Evolutionary conservation across 2,329 filamentous ascomycete genomes (phyloP).

Genomic region (Microascus cirrosus): DNA sequence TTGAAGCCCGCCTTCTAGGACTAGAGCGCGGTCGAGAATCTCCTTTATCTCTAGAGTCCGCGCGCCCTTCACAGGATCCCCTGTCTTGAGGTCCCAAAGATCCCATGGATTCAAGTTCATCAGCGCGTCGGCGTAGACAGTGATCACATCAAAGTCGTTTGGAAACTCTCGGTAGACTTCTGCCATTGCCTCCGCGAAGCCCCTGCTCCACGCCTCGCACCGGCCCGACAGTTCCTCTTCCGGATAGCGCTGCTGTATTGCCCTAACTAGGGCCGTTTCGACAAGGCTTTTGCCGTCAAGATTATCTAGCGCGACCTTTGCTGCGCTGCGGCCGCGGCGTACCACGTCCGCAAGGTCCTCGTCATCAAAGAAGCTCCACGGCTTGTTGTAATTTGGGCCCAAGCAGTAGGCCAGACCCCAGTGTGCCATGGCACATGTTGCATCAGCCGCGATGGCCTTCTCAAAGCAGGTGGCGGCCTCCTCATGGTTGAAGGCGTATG

Average conservation of each 20-base stretch:
- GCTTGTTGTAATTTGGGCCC: slow-evolving; percentile 69
- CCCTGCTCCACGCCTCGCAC: slow-evolving; percentile 41
- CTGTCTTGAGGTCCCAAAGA: slow-evolving; percentile 27
- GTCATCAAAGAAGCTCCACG: slow-evolving; percentile 60
- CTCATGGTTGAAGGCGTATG: slow-evolving; percentile 66
- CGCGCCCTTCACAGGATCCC: slow-evolving; percentile 15
- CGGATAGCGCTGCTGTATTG: slow-evolving; percentile 52
- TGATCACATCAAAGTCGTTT: slow-evolving; percentile 24
- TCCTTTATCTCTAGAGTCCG: slow-evolving; percentile 17
- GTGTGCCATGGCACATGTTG: slow-evolving; percentile 48
- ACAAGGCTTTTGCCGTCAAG: slow-evolving; percentile 23
- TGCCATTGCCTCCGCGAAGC: slow-evolving; percentile 27
- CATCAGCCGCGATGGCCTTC: slow-evolving; percentile 40
- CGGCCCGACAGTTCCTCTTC: slow-evolving; percentile 33
- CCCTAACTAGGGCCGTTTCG: slow-evolving; percentile 39
- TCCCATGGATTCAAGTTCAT: slow-evolving; percentile 38
- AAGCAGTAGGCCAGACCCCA: slow-evolving; percentile 62
- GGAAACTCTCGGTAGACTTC: slow-evolving; percentile 22
- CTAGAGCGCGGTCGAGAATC: slow-evolving; percentile 34
- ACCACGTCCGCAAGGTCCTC: slow-evolving; percentile 40
- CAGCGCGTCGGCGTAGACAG: slow-evolving; percentile 27
- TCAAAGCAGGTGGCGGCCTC: slow-evolving; percentile 57
- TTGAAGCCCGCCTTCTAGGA: slow-evolving; percentile 28
- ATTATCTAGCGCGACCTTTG: slow-evolving; percentile 30
- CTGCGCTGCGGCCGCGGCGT: slow-evolving; percentile 32